Percentiles rank a stretch among this genome's conserved stretches.
Conservation (phyloP, 495 filamentous ascomycete genomes). For the Aeminium ludgeri region DNA sequence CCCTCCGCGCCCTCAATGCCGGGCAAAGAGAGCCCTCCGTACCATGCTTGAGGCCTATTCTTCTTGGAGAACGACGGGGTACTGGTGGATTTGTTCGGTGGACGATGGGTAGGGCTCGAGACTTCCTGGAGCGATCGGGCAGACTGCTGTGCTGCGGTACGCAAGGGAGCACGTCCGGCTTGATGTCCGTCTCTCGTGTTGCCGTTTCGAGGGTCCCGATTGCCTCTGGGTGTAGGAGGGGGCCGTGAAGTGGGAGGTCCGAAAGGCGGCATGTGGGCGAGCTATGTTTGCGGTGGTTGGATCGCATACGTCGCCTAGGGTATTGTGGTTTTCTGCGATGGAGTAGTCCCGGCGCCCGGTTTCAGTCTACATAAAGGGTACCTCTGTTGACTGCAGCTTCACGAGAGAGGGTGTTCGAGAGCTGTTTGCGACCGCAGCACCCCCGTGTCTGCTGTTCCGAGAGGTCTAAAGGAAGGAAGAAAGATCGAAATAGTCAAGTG, state of each 20-base stretch:
- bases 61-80: constrained; percentile 10
- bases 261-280: constrained; percentile 1
- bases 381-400: too few species aligned
- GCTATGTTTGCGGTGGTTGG: too few species aligned
- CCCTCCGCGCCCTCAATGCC: too few species aligned
- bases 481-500: too few species aligned
- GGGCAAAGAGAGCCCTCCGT: not conserved
- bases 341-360: too few species aligned
- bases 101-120: not conserved
- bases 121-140: constrained; percentile 13
- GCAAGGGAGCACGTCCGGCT: constrained; percentile 4
- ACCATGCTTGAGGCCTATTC: not conserved
- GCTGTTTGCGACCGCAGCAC: too few species aligned
- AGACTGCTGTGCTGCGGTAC: constrained; percentile 13
- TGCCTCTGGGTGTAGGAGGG: constrained; percentile 3
- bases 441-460: too few species aligned
- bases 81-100: constrained; percentile 5
- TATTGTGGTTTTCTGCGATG: too few species aligned
- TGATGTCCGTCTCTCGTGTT: constrained; percentile 1
- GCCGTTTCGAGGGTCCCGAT: not conserved
- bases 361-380: too few species aligned
- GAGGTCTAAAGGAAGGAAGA: too few species aligned
- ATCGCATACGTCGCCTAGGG: too few species aligned
- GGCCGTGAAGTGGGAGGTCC: constrained; percentile 5
- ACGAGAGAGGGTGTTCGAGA: too few species aligned